These are phyloP conservation scores for Parastagonospora avenae DNA, from an alignment of 2,329 filamentous ascomycete species.

Conservation along the genomic window DNA sequence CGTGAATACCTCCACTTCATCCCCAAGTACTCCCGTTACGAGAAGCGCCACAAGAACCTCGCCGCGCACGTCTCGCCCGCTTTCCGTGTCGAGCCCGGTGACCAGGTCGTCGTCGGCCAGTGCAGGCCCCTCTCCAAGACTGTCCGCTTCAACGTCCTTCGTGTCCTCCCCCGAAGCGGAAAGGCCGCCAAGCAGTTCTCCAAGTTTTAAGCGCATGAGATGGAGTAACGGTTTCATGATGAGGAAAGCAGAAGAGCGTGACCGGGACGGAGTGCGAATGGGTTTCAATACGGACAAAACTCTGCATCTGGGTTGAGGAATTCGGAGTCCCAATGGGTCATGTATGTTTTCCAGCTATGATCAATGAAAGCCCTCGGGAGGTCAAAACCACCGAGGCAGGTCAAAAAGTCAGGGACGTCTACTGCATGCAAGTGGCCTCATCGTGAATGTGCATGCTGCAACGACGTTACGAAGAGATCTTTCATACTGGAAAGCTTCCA, in stretches of 20 bases:
- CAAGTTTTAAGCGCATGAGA: conserved; percentile 81
- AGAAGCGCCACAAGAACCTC: conserved; percentile 99
- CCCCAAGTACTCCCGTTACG: conserved; percentile 99
- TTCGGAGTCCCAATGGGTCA: conserved; percentile 46
- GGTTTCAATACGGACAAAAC: conserved; percentile 44
- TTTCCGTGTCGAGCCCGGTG: conserved; percentile 99
- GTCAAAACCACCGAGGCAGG: conserved; percentile 44
- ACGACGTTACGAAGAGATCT: neutral
- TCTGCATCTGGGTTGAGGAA: conserved; percentile 48
- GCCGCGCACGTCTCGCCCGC: conserved; percentile 98
- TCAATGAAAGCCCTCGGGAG: conserved; percentile 48
- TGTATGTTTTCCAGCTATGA: conserved; percentile 50
- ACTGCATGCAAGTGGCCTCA: conserved; percentile 3
- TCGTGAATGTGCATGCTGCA: conserved; percentile 1
- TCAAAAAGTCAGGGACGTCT: conserved; percentile 39
- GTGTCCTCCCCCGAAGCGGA: conserved; percentile 95
- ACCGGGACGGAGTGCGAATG: conserved; percentile 34
- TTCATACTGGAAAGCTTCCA: neutral
- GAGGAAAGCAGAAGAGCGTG: conserved; percentile 30
- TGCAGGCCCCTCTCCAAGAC: conserved; percentile 99
- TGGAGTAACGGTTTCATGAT: conserved; percentile 37
- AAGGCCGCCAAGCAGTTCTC: conserved; percentile 97
- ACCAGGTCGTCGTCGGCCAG: conserved; percentile 99
- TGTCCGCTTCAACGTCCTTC: conserved; percentile 99
- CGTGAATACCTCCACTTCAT: conserved; percentile 99